Conservation (phyloP, 306 rosid species). For the Prunus mira region DNA sequence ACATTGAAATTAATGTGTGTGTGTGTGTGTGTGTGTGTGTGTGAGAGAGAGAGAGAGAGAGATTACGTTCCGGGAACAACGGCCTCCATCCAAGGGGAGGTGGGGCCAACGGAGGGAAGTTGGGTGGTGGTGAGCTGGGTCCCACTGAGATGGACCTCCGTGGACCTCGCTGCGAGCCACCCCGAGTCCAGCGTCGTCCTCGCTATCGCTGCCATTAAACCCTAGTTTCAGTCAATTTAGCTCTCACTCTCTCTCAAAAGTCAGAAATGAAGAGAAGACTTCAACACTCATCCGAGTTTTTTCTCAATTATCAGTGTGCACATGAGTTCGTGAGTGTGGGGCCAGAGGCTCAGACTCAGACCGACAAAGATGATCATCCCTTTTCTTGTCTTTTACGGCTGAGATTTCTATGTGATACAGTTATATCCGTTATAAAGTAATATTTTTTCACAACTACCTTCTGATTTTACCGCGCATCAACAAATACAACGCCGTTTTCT, state of each 20-base stretch:
- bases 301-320: background rate
- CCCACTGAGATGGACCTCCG: conserved; percentile 59
- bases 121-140: conserved; percentile 81
- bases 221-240: background rate
- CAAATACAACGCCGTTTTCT: background rate
- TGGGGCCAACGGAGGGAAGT: conserved; percentile 52
- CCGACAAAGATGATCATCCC: background rate
- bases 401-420: background rate
- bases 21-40: background rate
- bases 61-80: conserved; percentile 92
- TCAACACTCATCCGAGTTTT: background rate
- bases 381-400: background rate
- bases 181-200: conserved; percentile 61
- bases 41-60: conserved; percentile 12
- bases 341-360: background rate
- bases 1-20: background rate
- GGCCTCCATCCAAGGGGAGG: conserved; percentile 83
- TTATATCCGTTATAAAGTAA: background rate
- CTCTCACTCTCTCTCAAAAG: background rate
- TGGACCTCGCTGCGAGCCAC: conserved; percentile 87
- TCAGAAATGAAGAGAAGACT: background rate
- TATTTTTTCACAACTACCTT: background rate
- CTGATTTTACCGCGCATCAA: background rate
- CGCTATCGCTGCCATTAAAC: conserved; percentile 29
- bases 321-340: background rate